phyloP scores from a whole-genome alignment of 2,329 filamentous ascomycete species.

The Acrocalymma vagum region DNA sequence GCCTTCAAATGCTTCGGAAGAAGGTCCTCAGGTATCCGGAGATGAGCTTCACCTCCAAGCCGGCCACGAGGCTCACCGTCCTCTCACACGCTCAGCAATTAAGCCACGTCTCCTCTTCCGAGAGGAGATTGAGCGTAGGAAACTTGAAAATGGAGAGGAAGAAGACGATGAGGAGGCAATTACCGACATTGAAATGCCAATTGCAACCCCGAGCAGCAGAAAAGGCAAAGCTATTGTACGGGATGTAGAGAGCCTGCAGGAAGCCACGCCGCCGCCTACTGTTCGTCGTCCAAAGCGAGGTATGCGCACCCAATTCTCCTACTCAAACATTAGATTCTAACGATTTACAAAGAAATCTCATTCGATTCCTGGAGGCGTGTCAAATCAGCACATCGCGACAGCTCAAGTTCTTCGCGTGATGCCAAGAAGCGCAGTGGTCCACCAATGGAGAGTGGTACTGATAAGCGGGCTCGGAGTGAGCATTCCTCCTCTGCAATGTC shows the following conservation, averaged over 20 bases:
- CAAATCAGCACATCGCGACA: conserved; percentile 56
- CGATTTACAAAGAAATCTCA: conserved; percentile 29
- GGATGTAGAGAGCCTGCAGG: conserved; percentile 57
- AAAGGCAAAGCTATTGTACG: conserved; percentile 60
- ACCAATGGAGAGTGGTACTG: conserved; percentile 33
- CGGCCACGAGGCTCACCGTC: conserved; percentile 53
- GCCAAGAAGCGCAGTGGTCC: conserved; percentile 48
- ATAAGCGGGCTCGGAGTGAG: conserved; percentile 45
- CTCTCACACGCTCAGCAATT: conserved; percentile 72
- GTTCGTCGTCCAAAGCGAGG: conserved; percentile 69
- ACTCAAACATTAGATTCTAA: conserved; percentile 7
- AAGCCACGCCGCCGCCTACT: conserved; percentile 63
- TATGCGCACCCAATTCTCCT: conserved; percentile 42
- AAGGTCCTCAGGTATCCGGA: conserved; percentile 35
- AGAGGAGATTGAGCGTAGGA: conserved; percentile 55
- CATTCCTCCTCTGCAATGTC: conserved; percentile 34
- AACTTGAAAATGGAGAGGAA: conserved; percentile 47
- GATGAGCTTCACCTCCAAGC: conserved; percentile 52
- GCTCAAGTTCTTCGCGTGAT: conserved; percentile 42
- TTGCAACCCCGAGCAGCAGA: conserved; percentile 38
- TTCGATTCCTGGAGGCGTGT: conserved; percentile 75
- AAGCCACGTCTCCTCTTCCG: conserved; percentile 78
- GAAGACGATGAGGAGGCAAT: conserved; percentile 67
- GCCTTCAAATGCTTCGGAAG: conserved; percentile 43
- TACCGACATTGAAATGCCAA: conserved; percentile 60